phyloP scores from a whole-genome alignment of 441 rosid species.

The Viola pubescens region DNA sequence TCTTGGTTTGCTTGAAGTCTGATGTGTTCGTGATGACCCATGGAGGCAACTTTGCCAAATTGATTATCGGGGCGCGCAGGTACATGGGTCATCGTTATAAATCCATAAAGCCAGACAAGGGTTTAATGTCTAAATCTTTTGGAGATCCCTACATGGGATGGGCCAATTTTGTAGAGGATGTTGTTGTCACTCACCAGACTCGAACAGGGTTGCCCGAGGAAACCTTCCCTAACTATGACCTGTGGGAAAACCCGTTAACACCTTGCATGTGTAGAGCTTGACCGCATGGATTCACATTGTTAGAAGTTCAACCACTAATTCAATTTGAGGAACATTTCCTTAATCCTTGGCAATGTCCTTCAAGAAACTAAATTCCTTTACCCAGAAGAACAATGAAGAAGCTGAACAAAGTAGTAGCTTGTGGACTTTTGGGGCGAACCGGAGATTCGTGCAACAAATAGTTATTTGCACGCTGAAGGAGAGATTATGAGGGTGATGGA shows the following conservation, averaged over 20 bases:
- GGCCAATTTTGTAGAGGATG: conserved; percentile 95
- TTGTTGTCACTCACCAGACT: conserved; percentile 84
- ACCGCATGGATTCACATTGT: conserved; percentile 16
- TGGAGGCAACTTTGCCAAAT: conserved; percentile 96
- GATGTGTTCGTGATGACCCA: conserved; percentile 99
- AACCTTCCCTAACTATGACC: conserved; percentile 94
- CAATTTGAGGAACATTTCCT: conserved; percentile 11
- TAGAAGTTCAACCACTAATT: conserved; percentile 14
- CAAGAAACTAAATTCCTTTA: conserved; percentile 15
- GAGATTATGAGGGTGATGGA: conserved; percentile 1
- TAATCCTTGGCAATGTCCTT: not conserved
- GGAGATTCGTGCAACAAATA: not conserved
- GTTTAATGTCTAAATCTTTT: conserved; percentile 94
- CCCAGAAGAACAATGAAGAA: conserved; percentile 1
- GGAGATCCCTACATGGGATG: conserved; percentile 98
- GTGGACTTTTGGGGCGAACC: not conserved
- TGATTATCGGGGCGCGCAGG: conserved; percentile 91
- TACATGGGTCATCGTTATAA: conserved; percentile 91
- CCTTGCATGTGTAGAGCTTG: conserved; percentile 99
- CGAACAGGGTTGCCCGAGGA: conserved; percentile 95
- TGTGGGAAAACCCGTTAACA: conserved; percentile 97
- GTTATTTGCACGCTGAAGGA: not conserved
- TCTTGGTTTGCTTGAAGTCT: conserved; percentile 90
- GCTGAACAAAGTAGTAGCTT: not conserved
- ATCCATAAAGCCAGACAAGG: conserved; percentile 97